Conservation (phyloP, 805 yeast genomes). For the Candida endomychidarum region DNA sequence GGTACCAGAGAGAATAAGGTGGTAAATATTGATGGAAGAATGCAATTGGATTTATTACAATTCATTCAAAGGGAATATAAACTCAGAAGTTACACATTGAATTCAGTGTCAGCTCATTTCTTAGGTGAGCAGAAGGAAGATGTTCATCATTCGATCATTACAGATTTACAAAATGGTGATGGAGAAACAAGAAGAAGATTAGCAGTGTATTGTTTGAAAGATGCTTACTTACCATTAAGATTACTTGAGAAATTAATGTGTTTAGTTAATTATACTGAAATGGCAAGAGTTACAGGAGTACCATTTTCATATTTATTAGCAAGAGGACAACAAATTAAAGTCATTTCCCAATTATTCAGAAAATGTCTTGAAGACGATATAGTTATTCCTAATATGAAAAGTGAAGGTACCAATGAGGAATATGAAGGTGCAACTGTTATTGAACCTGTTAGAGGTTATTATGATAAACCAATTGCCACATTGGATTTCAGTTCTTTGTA, state of each 20-base stretch:
- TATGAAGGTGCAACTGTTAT: constrained; percentile 99
- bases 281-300: constrained; percentile 99
- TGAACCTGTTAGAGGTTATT: constrained; percentile 94
- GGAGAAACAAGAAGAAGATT: constrained; percentile 90
- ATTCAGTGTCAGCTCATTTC: constrained; percentile 93
- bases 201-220: constrained; percentile 96
- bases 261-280: constrained; percentile 93
- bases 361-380: constrained; percentile 85
- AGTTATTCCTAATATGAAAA: constrained; percentile 86
- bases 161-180: constrained; percentile 90
- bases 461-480: constrained; percentile 96
- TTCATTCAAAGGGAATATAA: constrained; percentile 94
- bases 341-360: constrained; percentile 89
- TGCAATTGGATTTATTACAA: constrained; percentile 91
- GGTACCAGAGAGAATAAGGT: constrained; percentile 94
- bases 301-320: constrained; percentile 87
- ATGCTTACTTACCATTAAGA: constrained; percentile 88
- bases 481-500: constrained; percentile 96
- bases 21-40: constrained; percentile 91
- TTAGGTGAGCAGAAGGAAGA: constrained; percentile 96
- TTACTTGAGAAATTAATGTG: constrained; percentile 93
- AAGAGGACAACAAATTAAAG: constrained; percentile 98
- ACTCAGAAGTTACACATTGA: constrained; percentile 88
- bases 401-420: constrained; percentile 82
- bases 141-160: constrained; percentile 94